These are phyloP conservation scores for Collybia nuda DNA, from an alignment of 768 basidiomycete genomes.

Conservation along the genomic window DNA sequence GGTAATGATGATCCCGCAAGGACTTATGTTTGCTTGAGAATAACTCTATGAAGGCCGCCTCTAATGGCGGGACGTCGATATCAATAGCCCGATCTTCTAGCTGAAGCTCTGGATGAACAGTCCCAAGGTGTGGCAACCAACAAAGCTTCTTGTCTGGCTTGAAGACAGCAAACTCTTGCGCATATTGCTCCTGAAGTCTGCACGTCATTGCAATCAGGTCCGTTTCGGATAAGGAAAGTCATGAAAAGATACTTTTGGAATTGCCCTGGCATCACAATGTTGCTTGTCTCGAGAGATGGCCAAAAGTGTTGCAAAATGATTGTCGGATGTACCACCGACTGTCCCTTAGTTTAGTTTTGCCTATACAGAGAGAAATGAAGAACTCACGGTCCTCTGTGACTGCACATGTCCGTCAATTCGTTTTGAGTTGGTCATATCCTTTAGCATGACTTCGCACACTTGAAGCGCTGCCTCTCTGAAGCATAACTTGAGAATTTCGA, in stretches of 20 bases:
- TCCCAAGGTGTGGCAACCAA: slow-evolving; percentile 90
- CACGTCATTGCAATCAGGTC: neutral
- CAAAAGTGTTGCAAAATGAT: slow-evolving; percentile 95
- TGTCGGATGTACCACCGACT: slow-evolving; percentile 82
- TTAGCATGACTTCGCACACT: slow-evolving; percentile 97
- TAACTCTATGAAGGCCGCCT: slow-evolving; percentile 88
- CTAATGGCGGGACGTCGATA: slow-evolving; percentile 79
- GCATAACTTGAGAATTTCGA: slow-evolving; percentile 92
- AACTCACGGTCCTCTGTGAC: slow-evolving; percentile 60
- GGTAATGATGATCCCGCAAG: neutral
- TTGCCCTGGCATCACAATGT: slow-evolving; percentile 82
- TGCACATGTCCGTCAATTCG: slow-evolving; percentile 89
- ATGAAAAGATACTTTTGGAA: slow-evolving; percentile 60
- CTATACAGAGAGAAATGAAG: neutral
- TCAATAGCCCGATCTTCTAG: slow-evolving; percentile 78
- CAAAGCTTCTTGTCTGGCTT: slow-evolving; percentile 91
- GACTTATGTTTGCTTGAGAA: slow-evolving; percentile 68
- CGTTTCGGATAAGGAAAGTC: slow-evolving; percentile 1
- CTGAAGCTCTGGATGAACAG: slow-evolving; percentile 76
- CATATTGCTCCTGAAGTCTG: slow-evolving; percentile 77
- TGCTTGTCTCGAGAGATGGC: slow-evolving; percentile 79
- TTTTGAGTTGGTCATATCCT: slow-evolving; percentile 94
- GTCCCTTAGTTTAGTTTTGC: neutral
- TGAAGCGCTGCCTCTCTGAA: slow-evolving; percentile 93
- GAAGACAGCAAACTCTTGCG: slow-evolving; percentile 70